Evolutionary conservation across 2,329 filamentous ascomycete species (phyloP), one percentile per base, ranked within the genome.

Genomic region (Cryphonectria parasitica): DNA sequence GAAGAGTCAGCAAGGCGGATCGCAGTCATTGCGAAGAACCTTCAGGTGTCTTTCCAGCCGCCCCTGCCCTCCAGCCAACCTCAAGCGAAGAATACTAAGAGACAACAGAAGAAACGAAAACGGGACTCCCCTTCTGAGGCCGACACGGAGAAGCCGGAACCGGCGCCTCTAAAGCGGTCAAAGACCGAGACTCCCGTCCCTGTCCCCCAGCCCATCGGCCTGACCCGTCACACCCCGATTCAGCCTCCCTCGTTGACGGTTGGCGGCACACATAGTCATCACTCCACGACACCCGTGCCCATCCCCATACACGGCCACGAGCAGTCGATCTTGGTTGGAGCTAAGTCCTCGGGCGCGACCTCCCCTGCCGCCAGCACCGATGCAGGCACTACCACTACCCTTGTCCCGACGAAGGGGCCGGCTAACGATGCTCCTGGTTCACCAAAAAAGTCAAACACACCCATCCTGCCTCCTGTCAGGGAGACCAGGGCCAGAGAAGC

Each of bases 131-230:
- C 74, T 10, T 64, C 77, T 1, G 78, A 78, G 54, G 73, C 72
- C 13, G 77, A 78, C 15, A 74, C 73, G 0, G 78, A 78, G 66
- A 78, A 77, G 73, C 72, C 74, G 11, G 75, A 77, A 15, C 54
- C 71, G 63, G 61, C 71, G 15, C 75, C 76, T 70, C 71, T 77
- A 56, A 81, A 81, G 75, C 77, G 79, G 2, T 77, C 77, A 64
- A 81, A 81, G 74, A 81, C 79, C 1, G 80, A 81, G 72, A 81
- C 80, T n/a, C 79, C 79, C 2, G 79, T 81, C 22, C 80, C 80
- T 25, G 78, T 79, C 34, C 80, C 80, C 0, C 76, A 78, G 39
- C 75, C 76, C 11, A 74, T 75, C 76, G 28, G 74, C 73, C 52
- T 66, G 70, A 63, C 71, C 56, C 71, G 71, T 15, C 77, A 77